These are phyloP conservation scores for Microsporum audouinii DNA, from an alignment of 2,329 filamentous ascomycete species.

Conservation along the genomic window DNA sequence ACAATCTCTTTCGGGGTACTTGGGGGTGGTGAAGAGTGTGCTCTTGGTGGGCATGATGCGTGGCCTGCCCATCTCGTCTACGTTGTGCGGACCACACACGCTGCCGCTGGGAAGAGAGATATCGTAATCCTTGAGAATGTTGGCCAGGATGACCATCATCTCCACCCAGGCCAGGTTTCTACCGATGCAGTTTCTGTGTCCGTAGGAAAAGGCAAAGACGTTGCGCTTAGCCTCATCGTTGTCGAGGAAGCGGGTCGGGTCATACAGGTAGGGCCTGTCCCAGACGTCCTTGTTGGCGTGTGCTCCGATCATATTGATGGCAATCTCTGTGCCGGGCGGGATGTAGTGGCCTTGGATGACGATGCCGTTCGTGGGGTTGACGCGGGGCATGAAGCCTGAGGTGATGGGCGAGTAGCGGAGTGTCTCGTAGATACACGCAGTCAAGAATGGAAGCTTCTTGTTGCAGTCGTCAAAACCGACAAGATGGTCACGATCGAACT, in stretches of 20 bases:
- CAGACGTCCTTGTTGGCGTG: conserved; percentile 3
- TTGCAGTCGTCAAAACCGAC: neutral
- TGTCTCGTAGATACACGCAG: conserved; percentile 3
- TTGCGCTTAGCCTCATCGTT: conserved; percentile 1
- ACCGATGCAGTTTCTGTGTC: conserved; percentile 4
- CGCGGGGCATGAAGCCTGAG: conserved; percentile 4
- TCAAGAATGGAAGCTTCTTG: neutral
- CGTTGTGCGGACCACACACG: conserved; percentile 3
- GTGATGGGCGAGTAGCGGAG: conserved; percentile 5
- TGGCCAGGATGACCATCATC: conserved; percentile 3
- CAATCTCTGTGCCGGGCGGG: conserved; percentile 1
- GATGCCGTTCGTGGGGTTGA: neutral
- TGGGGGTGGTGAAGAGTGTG: conserved; percentile 3
- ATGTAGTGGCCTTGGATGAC: conserved; percentile 1
- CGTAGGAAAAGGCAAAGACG: conserved; percentile 5
- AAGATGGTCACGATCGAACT: neutral
- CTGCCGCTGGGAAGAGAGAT: conserved; percentile 1
- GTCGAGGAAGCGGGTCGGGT: neutral
- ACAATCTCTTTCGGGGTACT: conserved; percentile 4
- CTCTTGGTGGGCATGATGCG: conserved; percentile 3
- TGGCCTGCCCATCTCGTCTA: conserved; percentile 2
- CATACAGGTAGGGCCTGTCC: neutral
- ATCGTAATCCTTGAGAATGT: conserved; percentile 5
- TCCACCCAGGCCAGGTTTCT: conserved; percentile 3
- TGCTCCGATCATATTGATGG: conserved; percentile 1